Evolutionary conservation across 2,329 filamentous ascomycete species (phyloP).

Genomic region (Elsinoe perseae): DNA sequence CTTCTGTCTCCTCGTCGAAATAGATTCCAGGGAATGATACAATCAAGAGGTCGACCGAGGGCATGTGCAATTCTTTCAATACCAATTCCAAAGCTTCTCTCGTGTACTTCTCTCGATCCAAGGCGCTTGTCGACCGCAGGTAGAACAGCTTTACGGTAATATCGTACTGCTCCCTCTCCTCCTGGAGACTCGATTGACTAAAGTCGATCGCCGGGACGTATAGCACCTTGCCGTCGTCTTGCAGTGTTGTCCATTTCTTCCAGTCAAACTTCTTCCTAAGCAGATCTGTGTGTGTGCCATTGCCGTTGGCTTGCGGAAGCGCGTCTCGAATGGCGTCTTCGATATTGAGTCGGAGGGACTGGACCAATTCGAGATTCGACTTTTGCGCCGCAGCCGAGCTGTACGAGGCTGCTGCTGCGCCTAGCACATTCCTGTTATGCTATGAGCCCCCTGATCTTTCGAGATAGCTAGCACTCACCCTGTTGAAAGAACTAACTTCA

Average conservation of each 20-base stretch:
- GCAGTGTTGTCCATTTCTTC: slow-evolving; percentile 58
- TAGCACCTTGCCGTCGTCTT: slow-evolving; percentile 48
- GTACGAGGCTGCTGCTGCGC: slow-evolving; percentile 73
- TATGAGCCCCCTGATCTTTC: slow-evolving; percentile 21
- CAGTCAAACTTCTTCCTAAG: slow-evolving; percentile 4
- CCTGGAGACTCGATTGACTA: slow-evolving; percentile 61
- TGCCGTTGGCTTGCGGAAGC: slow-evolving; percentile 17
- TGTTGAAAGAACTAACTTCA: slow-evolving; percentile 78
- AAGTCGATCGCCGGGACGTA: slow-evolving; percentile 74
- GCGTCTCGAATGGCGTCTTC: slow-evolving; percentile 17
- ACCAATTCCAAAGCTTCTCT: slow-evolving; percentile 73
- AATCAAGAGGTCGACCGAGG: slow-evolving; percentile 77
- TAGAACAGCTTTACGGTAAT: slow-evolving; percentile 96
- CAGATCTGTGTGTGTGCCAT: slow-evolving; percentile 20
- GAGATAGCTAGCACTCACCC: slow-evolving; percentile 51
- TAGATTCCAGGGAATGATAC: slow-evolving; percentile 88
- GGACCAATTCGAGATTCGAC: slow-evolving; percentile 88
- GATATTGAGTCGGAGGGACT: slow-evolving; percentile 79
- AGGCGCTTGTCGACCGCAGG: slow-evolving; percentile 50
- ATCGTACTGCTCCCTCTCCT: slow-evolving; percentile 80
- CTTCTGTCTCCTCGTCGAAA: slow-evolving; percentile 88
- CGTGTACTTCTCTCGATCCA: slow-evolving; percentile 57
- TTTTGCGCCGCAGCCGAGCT: slow-evolving; percentile 68
- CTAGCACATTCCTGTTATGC: slow-evolving; percentile 66
- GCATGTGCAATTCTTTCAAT: slow-evolving; percentile 66